These are phyloP conservation scores for Discostella pseudostelligera DNA, from an alignment of 108 stramenopile species.

Conservation along the genomic window DNA sequence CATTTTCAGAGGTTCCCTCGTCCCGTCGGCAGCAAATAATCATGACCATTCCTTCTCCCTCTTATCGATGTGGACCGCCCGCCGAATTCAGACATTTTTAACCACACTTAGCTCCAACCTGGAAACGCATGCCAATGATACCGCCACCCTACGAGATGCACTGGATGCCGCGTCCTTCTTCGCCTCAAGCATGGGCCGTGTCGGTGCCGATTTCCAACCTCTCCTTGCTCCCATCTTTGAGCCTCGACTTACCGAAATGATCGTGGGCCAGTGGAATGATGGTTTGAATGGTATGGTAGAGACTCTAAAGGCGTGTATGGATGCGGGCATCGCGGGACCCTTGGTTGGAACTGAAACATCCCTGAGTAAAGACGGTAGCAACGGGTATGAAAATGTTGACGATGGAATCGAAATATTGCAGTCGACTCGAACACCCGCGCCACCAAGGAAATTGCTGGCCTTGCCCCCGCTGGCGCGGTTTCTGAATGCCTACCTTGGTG, in stretches of 20 bases:
- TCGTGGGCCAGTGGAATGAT: slow-evolving; percentile 63
- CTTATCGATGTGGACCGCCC: slow-evolving; percentile 79
- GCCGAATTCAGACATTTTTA: slow-evolving; percentile 73
- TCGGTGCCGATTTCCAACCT: slow-evolving; percentile 83
- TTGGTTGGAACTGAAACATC: slow-evolving; percentile 46
- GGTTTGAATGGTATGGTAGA: slow-evolving; percentile 63
- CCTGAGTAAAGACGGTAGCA: slow-evolving; percentile 15
- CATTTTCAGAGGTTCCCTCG: slow-evolving; percentile 68
- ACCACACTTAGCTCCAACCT: slow-evolving; percentile 51
- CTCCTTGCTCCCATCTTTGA: slow-evolving; percentile 72
- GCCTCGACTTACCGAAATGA: slow-evolving; percentile 53
- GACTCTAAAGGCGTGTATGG: slow-evolving; percentile 73
- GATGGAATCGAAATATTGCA: slow-evolving; percentile 25
- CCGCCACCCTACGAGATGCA: slow-evolving; percentile 78
- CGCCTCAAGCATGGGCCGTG: slow-evolving; percentile 77
- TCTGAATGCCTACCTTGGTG: slow-evolving; percentile 72
- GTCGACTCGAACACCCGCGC: slow-evolving; percentile 43
- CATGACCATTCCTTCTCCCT: slow-evolving; percentile 54
- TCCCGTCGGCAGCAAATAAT: slow-evolving; percentile 30
- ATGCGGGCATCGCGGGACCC: slow-evolving; percentile 77
- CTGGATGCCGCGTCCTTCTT: slow-evolving; percentile 82
- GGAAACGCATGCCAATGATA: slow-evolving; percentile 50
- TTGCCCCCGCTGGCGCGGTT: slow-evolving; percentile 81
- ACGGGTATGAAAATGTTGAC: slow-evolving; percentile 7
- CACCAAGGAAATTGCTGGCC: slow-evolving; percentile 75